phyloP scores from a whole-genome alignment of 495 filamentous ascomycete genomes.

The Clohesyomyces aquaticus region DNA sequence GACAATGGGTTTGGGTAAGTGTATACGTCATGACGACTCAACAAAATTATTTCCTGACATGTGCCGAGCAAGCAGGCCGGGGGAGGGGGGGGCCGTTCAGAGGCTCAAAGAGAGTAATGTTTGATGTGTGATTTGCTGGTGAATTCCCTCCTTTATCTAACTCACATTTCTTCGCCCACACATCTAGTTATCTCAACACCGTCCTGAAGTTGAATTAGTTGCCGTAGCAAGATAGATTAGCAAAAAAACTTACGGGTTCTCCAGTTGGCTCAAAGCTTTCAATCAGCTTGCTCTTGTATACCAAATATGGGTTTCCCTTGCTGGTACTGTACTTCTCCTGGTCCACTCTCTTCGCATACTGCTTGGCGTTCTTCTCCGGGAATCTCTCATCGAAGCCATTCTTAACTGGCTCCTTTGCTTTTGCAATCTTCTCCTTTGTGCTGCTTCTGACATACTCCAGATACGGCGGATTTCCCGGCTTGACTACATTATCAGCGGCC shows the following conservation, averaged over 20 bases:
- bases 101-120: neutral
- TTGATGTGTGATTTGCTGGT: neutral
- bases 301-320: constrained; percentile 69
- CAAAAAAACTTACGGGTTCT: constrained; percentile 52
- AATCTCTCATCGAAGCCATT: constrained; percentile 41
- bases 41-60: no score
- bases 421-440: constrained; percentile 54
- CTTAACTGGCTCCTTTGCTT: constrained; percentile 2
- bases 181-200: constrained; percentile 73
- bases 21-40: no score
- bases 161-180: constrained; percentile 44
- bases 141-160: neutral
- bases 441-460: constrained; percentile 65
- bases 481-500: constrained; percentile 74
- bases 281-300: constrained; percentile 67
- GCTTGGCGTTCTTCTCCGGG: constrained; percentile 41
- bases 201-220: constrained; percentile 56
- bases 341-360: constrained; percentile 48
- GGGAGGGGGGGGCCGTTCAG: no score
- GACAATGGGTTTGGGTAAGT: no score
- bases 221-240: neutral
- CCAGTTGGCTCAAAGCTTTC: constrained; percentile 71
- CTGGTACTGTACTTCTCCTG: constrained; percentile 52
- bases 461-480: constrained; percentile 77
- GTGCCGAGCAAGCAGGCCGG: no score